These are phyloP conservation scores for Cytospora schulzeri DNA, from an alignment of 2,329 filamentous ascomycete genomes.

Conservation along the genomic window DNA sequence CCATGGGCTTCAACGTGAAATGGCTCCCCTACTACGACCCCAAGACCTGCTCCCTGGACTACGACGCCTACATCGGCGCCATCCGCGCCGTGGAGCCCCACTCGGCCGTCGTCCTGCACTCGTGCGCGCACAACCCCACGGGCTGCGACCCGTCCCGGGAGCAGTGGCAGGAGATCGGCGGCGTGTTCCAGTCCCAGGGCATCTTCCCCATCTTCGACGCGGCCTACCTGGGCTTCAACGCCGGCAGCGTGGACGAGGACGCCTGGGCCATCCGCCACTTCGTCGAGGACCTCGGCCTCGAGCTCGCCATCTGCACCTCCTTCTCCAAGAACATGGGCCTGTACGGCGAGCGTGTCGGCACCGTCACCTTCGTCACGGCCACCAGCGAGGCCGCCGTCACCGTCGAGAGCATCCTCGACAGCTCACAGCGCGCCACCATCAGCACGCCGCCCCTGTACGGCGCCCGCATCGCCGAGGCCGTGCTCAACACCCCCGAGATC, in stretches of 20 bases:
- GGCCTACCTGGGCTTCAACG: constrained; percentile 39
- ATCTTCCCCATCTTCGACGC: constrained; percentile 39
- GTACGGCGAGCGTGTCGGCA: constrained; percentile 42
- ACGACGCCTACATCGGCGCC: constrained; percentile 34
- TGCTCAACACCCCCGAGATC: constrained; percentile 36
- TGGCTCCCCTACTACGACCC: constrained; percentile 43
- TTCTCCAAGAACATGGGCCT: constrained; percentile 63
- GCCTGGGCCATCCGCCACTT: constrained; percentile 37
- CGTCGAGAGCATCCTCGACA: constrained; percentile 37
- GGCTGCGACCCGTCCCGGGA: constrained; percentile 42
- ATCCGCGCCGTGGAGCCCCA: constrained; percentile 34
- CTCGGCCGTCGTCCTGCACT: constrained; percentile 41
- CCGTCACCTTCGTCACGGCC: constrained; percentile 34
- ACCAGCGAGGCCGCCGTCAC: constrained; percentile 26
- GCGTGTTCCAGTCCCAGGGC: constrained; percentile 29
- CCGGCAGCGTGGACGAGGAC: constrained; percentile 36
- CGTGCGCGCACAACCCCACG: constrained; percentile 48
- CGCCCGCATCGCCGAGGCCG: constrained; percentile 38
- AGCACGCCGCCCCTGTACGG: constrained; percentile 42
- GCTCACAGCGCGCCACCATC: constrained; percentile 38
- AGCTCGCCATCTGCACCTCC: constrained; percentile 60
- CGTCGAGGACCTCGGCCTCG: constrained; percentile 41
- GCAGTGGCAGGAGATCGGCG: constrained; percentile 37
- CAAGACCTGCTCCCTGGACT: constrained; percentile 37
- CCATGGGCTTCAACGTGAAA: constrained; percentile 38